phyloP scores from a whole-genome alignment of 805 yeast genomes.

The Yarrowia hollandica region DNA sequence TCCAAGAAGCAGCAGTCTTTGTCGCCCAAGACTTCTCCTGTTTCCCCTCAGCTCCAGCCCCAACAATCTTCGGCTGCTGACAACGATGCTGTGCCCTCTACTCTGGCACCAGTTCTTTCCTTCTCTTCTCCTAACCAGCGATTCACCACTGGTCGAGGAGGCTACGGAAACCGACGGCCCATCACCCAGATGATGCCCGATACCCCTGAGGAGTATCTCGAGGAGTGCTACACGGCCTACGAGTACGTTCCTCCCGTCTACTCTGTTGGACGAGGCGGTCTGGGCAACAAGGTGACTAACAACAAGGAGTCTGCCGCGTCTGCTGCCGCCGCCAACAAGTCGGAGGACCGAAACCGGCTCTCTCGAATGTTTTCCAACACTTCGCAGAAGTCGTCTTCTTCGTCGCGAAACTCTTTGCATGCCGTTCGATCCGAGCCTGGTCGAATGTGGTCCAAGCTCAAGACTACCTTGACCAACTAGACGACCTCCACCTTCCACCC shows the following conservation, averaged over 20 bases:
- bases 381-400: neutral
- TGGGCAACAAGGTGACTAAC: conserved; percentile 39
- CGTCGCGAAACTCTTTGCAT: conserved; percentile 17
- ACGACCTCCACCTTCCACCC: no score
- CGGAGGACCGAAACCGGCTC: neutral
- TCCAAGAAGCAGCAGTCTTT: conserved; percentile 27
- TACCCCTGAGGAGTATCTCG: conserved; percentile 41
- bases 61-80: neutral
- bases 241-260: conserved; percentile 40
- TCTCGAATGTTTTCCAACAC: conserved; percentile 14
- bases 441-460: conserved; percentile 31
- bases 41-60: conserved; percentile 23
- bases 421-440: conserved; percentile 23
- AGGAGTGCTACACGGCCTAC: conserved; percentile 40
- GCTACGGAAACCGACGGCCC: conserved; percentile 43
- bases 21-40: conserved; percentile 13
- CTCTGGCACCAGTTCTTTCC: conserved; percentile 43
- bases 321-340: no score
- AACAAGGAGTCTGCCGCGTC: no score
- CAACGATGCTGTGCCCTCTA: conserved; percentile 34
- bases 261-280: conserved; percentile 44
- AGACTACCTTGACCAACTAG: conserved; percentile 33
- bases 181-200: conserved; percentile 37
- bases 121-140: conserved; percentile 41
- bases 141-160: conserved; percentile 45